A percentile compares a stretch with the other conserved stretches of the same genome.
Evolutionary conservation across 495 filamentous ascomycete species (phyloP).

Genomic region (Neurospora africana): DNA sequence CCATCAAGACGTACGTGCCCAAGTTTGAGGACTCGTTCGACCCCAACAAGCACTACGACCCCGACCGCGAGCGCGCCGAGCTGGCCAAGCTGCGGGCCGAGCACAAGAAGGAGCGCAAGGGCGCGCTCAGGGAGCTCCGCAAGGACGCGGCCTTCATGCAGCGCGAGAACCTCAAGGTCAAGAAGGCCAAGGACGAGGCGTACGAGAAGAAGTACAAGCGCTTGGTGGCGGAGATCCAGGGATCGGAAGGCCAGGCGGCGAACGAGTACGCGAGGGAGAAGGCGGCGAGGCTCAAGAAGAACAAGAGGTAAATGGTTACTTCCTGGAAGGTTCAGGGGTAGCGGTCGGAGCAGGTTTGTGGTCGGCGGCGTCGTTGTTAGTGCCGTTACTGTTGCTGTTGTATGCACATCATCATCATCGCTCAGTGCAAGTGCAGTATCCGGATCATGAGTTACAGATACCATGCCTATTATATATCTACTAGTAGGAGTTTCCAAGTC

Average conservation of each 20-base stretch:
- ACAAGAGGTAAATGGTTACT: background rate
- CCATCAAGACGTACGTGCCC: slow-evolving; percentile 80
- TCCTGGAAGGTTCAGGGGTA: background rate
- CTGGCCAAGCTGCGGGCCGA: slow-evolving; percentile 70
- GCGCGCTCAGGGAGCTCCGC: slow-evolving; percentile 82
- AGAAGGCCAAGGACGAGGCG: slow-evolving; percentile 79
- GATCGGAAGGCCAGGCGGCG: slow-evolving; percentile 73
- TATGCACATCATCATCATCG: background rate
- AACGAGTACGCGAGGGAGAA: slow-evolving; percentile 87
- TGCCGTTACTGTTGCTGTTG: slow-evolving; percentile 6
- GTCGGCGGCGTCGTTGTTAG: background rate
- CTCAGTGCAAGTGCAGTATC: background rate
- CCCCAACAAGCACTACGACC: slow-evolving; percentile 91
- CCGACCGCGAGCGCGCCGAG: slow-evolving; percentile 77
- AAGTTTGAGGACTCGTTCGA: slow-evolving; percentile 97
- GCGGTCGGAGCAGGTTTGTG: background rate
- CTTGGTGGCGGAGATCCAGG: slow-evolving; percentile 88
- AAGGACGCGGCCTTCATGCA: slow-evolving; percentile 91
- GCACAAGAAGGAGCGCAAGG: slow-evolving; percentile 91
- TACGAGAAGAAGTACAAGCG: slow-evolving; percentile 94
- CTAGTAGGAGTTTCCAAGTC: background rate
- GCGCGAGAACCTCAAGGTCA: slow-evolving; percentile 75
- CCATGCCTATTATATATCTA: background rate
- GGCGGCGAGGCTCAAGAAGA: slow-evolving; percentile 53
- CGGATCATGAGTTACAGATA: background rate